Base-by-base conservation (phyloP, 2,329 filamentous ascomycete species). In the Ophiostoma sp. region DNA sequence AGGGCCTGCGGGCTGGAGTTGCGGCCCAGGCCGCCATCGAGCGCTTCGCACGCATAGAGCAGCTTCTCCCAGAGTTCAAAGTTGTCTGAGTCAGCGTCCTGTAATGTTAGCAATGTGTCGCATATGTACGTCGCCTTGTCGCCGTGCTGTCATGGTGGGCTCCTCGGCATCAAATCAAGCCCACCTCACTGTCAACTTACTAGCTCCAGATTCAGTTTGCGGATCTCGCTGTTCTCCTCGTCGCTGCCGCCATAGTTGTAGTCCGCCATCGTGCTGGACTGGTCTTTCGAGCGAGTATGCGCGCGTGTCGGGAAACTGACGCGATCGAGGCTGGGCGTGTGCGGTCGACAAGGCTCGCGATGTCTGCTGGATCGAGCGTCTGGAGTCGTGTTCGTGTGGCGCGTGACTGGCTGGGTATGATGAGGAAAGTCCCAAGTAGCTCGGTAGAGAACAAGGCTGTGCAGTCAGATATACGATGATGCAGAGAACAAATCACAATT, bases 1-100 rank as follows among this genome's bases (percentile, higher is more conserved):
- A 99, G 93, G 36, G 95, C 92, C 77, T 96, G 92, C 0, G 95
- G 94, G 78, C 92, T 97, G 60, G 95, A 98, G 81, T 99, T 99
- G 76, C 95, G 91, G 79, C 96, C 97, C 73, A 99, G 86, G 71
- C 94, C 95, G 72, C 94, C 94, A 77, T 99, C 95, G 73, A 97
- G 89, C 68, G 85, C 84, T 79, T 97, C 93, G 74, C 90, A 92
- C 67, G 90, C 89, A 76, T 89, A 89, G 74, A 97, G 89, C 70
- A 98, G 87, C 79, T 93, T 94, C 80, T 98, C 94, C 95, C 95
- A 99, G 72, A 87, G 86, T 76, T 97, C 94, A 77, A 97, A 98
- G 77, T 92, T 94, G 79, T 99, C 95, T 15, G 92, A 86, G 74
- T 97, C 92, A 75, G 81, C 78, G 73, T 88, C 85, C 86, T 88